These are phyloP conservation scores for Xylaria sp. DNA, from an alignment of 2,329 filamentous ascomycete species.

Conservation along the genomic window DNA sequence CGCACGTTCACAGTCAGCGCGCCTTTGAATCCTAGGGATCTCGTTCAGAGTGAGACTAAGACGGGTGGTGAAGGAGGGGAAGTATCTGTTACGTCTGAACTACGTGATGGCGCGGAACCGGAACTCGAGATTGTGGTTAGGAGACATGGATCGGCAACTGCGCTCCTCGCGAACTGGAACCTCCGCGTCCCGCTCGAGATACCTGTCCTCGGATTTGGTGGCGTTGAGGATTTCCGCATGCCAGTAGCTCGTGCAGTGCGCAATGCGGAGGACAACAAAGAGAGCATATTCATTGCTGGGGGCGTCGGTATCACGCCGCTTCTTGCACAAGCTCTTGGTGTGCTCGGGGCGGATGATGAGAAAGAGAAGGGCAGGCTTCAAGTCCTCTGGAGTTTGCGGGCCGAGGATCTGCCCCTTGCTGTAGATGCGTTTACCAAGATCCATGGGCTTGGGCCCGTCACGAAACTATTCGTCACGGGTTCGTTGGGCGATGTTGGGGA, in stretches of 20 bases:
- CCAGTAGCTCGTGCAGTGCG: conserved; percentile 26
- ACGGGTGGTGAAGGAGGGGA: background rate
- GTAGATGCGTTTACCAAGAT: conserved; percentile 66
- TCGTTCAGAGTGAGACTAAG: conserved; percentile 9
- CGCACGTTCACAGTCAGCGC: conserved; percentile 82
- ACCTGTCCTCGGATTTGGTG: conserved; percentile 78
- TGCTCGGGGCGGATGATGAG: conserved; percentile 53
- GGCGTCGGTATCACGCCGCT: conserved; percentile 88
- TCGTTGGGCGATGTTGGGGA: conserved; percentile 59
- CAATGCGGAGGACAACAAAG: conserved; percentile 46
- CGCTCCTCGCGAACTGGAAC: conserved; percentile 70
- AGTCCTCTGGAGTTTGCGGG: conserved; percentile 75
- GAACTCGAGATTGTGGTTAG: conserved; percentile 79
- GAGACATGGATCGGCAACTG: conserved; percentile 75
- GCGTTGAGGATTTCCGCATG: conserved; percentile 61
- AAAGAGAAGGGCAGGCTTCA: conserved; percentile 55
- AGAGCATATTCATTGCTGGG: conserved; percentile 74
- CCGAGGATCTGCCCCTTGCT: conserved; percentile 71
- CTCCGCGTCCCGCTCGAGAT: conserved; percentile 66
- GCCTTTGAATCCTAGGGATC: conserved; percentile 53
- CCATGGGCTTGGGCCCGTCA: conserved; percentile 61
- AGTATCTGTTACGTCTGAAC: background rate
- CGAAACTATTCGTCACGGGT: conserved; percentile 75
- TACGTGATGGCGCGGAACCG: conserved; percentile 48
- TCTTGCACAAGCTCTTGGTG: conserved; percentile 70